phyloP scores from a whole-genome alignment of 1,284 basidiomycete genomes.

The Flammula alnicola region DNA sequence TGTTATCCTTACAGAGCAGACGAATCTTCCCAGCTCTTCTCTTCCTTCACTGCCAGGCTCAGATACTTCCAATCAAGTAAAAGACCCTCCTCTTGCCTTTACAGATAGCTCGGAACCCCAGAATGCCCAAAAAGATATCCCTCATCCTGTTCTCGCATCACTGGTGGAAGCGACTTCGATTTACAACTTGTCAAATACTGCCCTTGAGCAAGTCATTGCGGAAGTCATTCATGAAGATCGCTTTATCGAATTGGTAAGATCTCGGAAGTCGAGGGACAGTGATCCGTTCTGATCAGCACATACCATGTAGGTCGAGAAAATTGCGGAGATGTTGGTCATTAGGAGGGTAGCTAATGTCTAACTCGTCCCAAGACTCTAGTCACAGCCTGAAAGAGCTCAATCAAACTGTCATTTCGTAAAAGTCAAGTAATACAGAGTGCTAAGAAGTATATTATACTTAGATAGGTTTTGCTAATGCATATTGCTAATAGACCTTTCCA shows the following conservation, averaged over 20 bases:
- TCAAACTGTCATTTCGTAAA: neutral
- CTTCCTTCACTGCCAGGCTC: constrained; percentile 17
- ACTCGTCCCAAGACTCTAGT: neutral
- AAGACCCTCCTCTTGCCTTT: neutral
- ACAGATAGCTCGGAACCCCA: constrained; percentile 1
- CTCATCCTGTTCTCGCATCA: constrained; percentile 17
- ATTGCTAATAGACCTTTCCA: neutral
- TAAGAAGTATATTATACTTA: constrained; percentile 6
- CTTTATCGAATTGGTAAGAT: constrained; percentile 52
- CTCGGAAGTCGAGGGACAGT: neutral
- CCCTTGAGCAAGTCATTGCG: constrained; percentile 53
- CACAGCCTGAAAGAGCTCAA: constrained; percentile 1
- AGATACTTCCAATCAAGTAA: neutral
- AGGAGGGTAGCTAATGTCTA: constrained; percentile 18
- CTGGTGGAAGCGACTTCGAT: constrained; percentile 46
- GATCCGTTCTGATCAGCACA: neutral
- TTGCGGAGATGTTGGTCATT: constrained; percentile 24
- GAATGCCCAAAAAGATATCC: neutral
- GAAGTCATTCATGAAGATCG: constrained; percentile 62
- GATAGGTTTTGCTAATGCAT: neutral
- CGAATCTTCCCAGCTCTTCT: constrained; percentile 11
- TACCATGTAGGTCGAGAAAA: constrained; percentile 25
- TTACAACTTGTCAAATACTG: constrained; percentile 49
- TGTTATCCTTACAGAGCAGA: neutral
- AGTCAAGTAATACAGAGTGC: constrained; percentile 2